Evolutionary conservation across 306 rosid genomes (phyloP).

Genomic region (Benincasa hispida): DNA sequence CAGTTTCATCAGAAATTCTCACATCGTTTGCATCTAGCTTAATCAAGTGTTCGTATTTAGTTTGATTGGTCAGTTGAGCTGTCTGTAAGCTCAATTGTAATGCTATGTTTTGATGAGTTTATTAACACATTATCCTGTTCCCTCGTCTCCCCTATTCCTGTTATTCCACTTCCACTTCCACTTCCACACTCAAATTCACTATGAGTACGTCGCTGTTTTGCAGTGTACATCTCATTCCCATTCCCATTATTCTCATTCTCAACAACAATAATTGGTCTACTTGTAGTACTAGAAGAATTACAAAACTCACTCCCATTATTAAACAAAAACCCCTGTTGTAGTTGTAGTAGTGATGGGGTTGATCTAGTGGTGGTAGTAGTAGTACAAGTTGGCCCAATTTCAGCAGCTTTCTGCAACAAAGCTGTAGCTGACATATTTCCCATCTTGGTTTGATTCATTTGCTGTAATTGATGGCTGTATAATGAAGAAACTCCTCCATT

Average conservation of each 20-base stretch:
- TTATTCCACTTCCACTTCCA: neutral
- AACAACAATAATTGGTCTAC: slow-evolving; percentile 4
- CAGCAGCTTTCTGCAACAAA: slow-evolving; percentile 74
- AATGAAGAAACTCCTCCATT: slow-evolving; percentile 27
- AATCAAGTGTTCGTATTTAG: no score
- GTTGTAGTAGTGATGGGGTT: slow-evolving; percentile 20
- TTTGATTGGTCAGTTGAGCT: no score
- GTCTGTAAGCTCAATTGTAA: no score
- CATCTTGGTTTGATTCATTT: slow-evolving; percentile 22
- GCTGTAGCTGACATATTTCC: slow-evolving; percentile 91
- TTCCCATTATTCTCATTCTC: neutral
- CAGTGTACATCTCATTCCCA: slow-evolving; percentile 21
- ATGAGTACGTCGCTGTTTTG: slow-evolving; percentile 47
- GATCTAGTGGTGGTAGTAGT: neutral
- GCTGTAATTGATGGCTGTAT: slow-evolving; percentile 42
- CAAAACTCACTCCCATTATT: slow-evolving; percentile 39
- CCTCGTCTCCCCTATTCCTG: slow-evolving; percentile 58
- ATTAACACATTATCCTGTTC: no score
- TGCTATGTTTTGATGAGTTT: no score
- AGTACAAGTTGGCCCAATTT: slow-evolving; percentile 49
- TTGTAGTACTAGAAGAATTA: slow-evolving; percentile 15
- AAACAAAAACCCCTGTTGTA: slow-evolving; percentile 43
- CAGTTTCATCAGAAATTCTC: no score
- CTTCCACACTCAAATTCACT: slow-evolving; percentile 21
- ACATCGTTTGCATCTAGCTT: no score